phyloP scores from a whole-genome alignment of 2,329 filamentous ascomycete species.

The Neurospora sp. region DNA sequence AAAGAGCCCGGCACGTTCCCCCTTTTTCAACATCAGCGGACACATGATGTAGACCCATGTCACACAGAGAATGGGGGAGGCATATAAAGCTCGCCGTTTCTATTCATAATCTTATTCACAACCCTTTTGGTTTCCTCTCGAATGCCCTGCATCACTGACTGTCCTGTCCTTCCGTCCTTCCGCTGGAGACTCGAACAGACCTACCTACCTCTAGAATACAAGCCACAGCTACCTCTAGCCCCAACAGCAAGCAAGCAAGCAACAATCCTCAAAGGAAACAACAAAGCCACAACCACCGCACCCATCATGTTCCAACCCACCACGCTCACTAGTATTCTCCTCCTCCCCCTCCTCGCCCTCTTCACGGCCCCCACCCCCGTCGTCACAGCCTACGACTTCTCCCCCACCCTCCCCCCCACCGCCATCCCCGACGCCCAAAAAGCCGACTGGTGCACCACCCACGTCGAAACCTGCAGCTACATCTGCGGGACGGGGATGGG shows the following conservation, averaged over 20 bases:
- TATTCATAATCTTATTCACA: background rate
- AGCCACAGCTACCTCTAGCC: background rate
- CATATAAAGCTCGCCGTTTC: accelerated
- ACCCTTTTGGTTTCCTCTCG: too few species aligned
- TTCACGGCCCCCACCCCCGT: too few species aligned
- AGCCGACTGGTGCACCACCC: slow-evolving; percentile 3
- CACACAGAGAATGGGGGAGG: background rate
- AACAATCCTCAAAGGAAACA: too few species aligned
- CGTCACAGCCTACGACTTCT: background rate
- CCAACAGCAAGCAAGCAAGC: too few species aligned
- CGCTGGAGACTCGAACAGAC: background rate
- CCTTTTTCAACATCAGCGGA: background rate
- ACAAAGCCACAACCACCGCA: too few species aligned
- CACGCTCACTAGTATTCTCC: too few species aligned
- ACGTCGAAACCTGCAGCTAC: background rate
- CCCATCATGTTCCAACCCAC: too few species aligned
- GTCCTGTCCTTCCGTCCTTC: too few species aligned
- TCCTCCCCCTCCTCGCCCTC: too few species aligned
- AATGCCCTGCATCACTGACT: too few species aligned
- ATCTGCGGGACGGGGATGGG: background rate
- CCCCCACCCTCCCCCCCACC: slow-evolving; percentile 9
- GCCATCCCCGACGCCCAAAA: slow-evolving; percentile 13
- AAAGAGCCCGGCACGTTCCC: background rate
- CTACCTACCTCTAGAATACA: background rate
- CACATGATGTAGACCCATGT: background rate